Conservation (phyloP, 1,284 basidiomycete species). For the Ustilago tritici region DNA sequence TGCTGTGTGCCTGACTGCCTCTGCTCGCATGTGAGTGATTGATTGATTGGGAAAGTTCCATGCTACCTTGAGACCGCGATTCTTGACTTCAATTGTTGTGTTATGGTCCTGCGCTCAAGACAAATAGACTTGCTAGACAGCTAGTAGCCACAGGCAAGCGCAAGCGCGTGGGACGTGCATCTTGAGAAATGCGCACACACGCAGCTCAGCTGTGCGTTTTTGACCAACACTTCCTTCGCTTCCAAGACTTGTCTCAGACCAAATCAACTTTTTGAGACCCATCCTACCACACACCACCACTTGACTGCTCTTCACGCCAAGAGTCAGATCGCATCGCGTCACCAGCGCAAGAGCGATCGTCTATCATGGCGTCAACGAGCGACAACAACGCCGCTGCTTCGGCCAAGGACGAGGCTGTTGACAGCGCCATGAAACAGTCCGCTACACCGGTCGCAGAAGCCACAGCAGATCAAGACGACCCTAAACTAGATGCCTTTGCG, state of each 20-base stretch:
- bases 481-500: neutral
- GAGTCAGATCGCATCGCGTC: neutral
- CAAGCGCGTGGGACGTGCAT: constrained; percentile 24
- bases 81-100: no score
- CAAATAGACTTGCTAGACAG: no score
- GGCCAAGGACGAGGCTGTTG: constrained; percentile 3
- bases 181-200: constrained; percentile 7
- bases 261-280: neutral
- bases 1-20: neutral
- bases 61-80: no score
- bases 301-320: neutral
- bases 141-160: neutral
- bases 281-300: neutral
- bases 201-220: constrained; percentile 15
- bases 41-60: no score
- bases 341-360: neutral
- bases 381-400: constrained; percentile 1
- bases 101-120: no score
- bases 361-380: constrained; percentile 19
- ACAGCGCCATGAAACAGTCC: constrained; percentile 4
- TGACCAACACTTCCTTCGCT: constrained; percentile 26
- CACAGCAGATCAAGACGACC: neutral
- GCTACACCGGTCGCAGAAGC: neutral
- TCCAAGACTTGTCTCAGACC: neutral
- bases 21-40: neutral